Evolutionary conservation across 75 land plant genomes (phyloP), one percentile per base, ranked within the genome.

Genomic region (Cunninghamia lanceolata): DNA sequence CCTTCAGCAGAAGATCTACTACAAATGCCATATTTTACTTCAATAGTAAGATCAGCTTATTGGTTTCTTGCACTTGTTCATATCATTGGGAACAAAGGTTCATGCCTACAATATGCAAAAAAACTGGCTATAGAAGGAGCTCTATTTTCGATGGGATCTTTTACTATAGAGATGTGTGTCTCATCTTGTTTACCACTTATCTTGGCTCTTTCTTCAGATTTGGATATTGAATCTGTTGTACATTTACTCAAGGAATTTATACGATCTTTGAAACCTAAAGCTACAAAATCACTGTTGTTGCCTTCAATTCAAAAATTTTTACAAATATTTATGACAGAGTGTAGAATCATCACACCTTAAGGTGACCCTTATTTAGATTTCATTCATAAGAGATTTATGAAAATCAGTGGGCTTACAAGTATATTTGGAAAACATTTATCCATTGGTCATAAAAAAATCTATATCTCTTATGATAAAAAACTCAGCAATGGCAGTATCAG

Each of bases 141-240:
- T 59, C 85, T 96, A 43, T 88, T 85, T 87, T 56, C 87, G 79
- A 91, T 96, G 92, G 99, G 99, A 82, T 7, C 90, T 54, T 83
- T 92, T 83, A 91, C 95, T 46, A 89, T 94, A 87, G 95, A 96
- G 91, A 91, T 93, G 92, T 95, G 96, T 86, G 93, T 89, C 8
- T 86, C 95, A 13, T 88, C 82, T 79, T 94, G 95, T 86, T 83
- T 96, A 14, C 90, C 93, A 6, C 87, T 95, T 40, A 68, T 95
- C 25, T 34, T 88, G 59, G 43, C 88, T 28, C 82, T 90, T 73
- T 76, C 66, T 25, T 89, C 94, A 79, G 93, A 94, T 87, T 46
- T 86, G 81, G 93, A 93, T 75, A 89, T 92, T 85, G 93, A 92
- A 76, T 91, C 88, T 85, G 95, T 91, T 52, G 86, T 88, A 16